phyloP scores from a whole-genome alignment of 2,329 filamentous ascomycete species.

The Endoconidiophora laricicola region DNA sequence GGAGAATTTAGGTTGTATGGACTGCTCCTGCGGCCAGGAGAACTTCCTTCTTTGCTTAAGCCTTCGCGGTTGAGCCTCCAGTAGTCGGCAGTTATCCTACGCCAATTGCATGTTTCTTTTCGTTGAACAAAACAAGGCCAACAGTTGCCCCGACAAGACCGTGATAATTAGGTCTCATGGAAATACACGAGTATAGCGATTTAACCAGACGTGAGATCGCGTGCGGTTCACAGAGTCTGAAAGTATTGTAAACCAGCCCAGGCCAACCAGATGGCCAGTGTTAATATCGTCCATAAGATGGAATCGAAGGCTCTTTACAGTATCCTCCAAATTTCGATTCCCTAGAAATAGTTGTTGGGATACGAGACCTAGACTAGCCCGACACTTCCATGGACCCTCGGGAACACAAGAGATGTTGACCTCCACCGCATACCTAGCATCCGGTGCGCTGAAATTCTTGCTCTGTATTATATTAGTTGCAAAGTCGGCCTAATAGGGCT shows the following conservation, averaged over 20 bases:
- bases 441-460: constrained; percentile 14
- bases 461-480: constrained; percentile 3
- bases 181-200: constrained; percentile 19
- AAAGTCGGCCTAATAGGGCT: background rate
- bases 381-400: constrained; percentile 31
- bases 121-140: constrained; percentile 33
- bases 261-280: constrained; percentile 14
- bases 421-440: constrained; percentile 6
- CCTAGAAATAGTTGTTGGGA: constrained; percentile 11
- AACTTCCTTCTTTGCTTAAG: constrained; percentile 21
- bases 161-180: constrained; percentile 38
- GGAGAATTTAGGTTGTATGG: constrained; percentile 28
- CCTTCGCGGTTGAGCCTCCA: constrained; percentile 3
- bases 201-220: constrained; percentile 17
- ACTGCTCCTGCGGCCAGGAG: constrained; percentile 26
- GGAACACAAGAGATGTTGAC: constrained; percentile 23
- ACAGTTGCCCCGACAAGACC: constrained; percentile 41
- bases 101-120: constrained; percentile 36
- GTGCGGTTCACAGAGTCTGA: constrained; percentile 19
- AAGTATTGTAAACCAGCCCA: constrained; percentile 19
- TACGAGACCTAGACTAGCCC: constrained; percentile 39
- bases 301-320: constrained; percentile 34
- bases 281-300: constrained; percentile 29
- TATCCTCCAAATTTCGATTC: constrained; percentile 30
- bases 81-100: constrained; percentile 37